Evolutionary conservation across 2,329 filamentous ascomycete genomes (phyloP).

Genomic region (Phialophora expanda): DNA sequence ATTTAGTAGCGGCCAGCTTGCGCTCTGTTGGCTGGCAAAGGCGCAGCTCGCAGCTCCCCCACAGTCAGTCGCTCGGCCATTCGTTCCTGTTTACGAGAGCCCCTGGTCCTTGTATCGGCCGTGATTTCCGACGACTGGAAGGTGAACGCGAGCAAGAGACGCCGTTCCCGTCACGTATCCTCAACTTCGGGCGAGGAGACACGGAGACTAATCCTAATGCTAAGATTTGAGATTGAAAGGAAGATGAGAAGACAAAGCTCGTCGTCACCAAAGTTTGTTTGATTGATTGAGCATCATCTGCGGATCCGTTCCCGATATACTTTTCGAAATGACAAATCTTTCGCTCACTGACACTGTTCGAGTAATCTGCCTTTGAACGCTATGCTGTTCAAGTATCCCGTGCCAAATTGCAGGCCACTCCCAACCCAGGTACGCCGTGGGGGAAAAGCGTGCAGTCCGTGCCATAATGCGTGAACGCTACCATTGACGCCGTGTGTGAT

Average conservation of each 20-base stretch:
- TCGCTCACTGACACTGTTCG: background rate
- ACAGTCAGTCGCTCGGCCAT: background rate
- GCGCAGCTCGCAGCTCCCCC: background rate
- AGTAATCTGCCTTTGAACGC: conserved; percentile 1
- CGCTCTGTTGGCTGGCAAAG: conserved; percentile 2
- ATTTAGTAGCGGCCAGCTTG: conserved; percentile 15
- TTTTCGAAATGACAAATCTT: conserved; percentile 14
- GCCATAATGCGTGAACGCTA: background rate
- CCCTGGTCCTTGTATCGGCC: conserved; percentile 11
- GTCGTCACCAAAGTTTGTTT: background rate
- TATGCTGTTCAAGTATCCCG: conserved; percentile 1
- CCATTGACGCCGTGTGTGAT: conserved; percentile 7
- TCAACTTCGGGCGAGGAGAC: background rate
- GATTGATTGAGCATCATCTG: conserved; percentile 1
- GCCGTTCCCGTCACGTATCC: background rate
- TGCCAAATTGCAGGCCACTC: conserved; percentile 1
- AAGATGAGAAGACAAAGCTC: background rate
- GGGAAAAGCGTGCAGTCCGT: background rate
- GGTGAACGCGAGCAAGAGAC: conserved; percentile 1
- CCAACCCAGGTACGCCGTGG: conserved; percentile 2
- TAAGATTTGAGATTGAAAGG: conserved; percentile 2
- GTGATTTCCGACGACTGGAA: conserved; percentile 17
- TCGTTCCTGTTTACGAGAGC: conserved; percentile 10
- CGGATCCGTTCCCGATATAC: background rate
- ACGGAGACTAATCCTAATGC: background rate